Base-by-base conservation (phyloP, 2,329 filamentous ascomycete genomes). In the Cladophialophora yegresii region DNA sequence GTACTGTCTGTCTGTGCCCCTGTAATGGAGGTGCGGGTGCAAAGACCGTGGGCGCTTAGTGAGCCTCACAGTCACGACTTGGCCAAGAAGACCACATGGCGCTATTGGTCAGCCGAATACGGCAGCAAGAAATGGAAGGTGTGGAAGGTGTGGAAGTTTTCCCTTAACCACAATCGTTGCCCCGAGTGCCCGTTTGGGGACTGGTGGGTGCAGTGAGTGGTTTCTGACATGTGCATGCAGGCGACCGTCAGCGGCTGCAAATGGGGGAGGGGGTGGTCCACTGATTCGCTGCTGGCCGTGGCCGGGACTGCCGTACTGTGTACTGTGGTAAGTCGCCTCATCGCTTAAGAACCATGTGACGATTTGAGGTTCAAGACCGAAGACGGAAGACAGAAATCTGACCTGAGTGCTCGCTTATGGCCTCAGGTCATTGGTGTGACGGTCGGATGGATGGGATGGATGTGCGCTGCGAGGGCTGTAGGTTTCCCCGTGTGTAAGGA, bases 231-330 rank as follows among this genome's bases (percentile, higher is more conserved):
- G 33, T 33, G 5, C 58, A 61, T 61, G 58, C 50, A 43, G 43
- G 13, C 30, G 32, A 36, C 53, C 54, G 54, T 62, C 60, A 62
- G 54, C 60, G 60, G 60, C 60, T 58, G 60, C 45, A 58, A 51
- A 30, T 26, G 9, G 51, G 13, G 22, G n/a, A 50, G 13, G 30
- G 26, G 9, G 4, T 26, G 23, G 16, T 8, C 7, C 16, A 8
- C 20, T 51, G 54, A 58, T 58, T 62, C 54, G 60, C 7, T 10
- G 60, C 7, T 10, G 33, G 16, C 40, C n/a, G 13, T 6, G 22
- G 13, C n/a, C 59, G 16, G 16, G 30, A 4, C 13, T 62, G 13
- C 51, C 16, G 22, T 30, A 50, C n/a, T 59, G n/a, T n/a, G n/a
- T n/a, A n/a, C n/a, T n/a, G n/a, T n/a, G n/a, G n/a, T n/a, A n/a